A percentile compares a stretch with the other conserved stretches of the same genome.
Evolutionary conservation across 495 filamentous ascomycete genomes (phyloP).

Genomic region (Tuber borchii): DNA sequence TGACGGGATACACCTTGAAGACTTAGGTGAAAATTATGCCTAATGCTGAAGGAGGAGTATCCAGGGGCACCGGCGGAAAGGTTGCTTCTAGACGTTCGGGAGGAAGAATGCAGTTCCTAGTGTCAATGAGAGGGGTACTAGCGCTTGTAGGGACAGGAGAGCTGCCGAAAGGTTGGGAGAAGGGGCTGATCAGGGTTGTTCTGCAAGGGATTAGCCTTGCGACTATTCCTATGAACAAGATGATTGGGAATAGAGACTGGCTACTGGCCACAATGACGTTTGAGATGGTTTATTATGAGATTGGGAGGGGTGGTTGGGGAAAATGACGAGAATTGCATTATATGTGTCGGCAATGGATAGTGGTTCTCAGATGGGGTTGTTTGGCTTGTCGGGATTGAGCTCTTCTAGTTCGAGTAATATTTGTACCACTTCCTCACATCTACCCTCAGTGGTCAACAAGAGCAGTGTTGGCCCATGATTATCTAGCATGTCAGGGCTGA

Average conservation of each 20-base stretch:
- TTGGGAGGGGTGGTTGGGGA: neutral
- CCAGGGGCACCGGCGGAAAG: constrained; percentile 2
- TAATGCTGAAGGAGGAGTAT: constrained; percentile 11
- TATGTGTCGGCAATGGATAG: too few relatives aligned
- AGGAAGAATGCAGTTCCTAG: neutral
- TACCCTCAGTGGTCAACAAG: too few relatives aligned
- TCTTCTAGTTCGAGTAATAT: too few relatives aligned
- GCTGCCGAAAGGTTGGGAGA: neutral
- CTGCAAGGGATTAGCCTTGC: neutral
- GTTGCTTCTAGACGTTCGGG: neutral
- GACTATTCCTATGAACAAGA: neutral
- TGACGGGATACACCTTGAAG: constrained; percentile 24
- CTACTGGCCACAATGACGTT: neutral
- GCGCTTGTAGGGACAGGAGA: neutral
- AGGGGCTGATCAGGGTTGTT: neutral
- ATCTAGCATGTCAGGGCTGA: too few relatives aligned
- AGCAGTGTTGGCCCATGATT: too few relatives aligned
- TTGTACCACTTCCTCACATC: too few relatives aligned
- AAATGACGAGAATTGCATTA: neutral
- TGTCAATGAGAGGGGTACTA: neutral
- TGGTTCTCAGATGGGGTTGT: too few relatives aligned
- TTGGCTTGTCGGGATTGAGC: too few relatives aligned
- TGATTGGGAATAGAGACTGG: neutral
- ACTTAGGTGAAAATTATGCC: constrained; percentile 15
- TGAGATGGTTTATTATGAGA: neutral